Conservation (phyloP, 805 yeast genomes). For the Metschnikowia drakensbergensis region DNA sequence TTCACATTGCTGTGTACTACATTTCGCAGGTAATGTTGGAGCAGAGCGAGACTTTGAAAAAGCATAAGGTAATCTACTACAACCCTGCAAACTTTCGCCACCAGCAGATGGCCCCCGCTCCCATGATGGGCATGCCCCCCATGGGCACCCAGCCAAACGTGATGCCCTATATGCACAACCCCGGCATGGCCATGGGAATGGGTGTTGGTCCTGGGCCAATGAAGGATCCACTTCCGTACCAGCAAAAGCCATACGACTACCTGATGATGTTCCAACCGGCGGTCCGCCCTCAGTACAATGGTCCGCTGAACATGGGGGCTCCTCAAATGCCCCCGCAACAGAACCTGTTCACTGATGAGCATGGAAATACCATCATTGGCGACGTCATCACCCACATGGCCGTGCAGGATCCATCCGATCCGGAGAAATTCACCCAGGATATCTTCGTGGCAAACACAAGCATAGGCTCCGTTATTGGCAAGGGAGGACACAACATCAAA, state of each 20-base stretch:
- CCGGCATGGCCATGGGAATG: conserved; percentile 12
- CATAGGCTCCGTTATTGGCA: conserved; percentile 84
- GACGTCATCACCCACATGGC: conserved; percentile 42
- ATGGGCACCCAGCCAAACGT: conserved; percentile 19
- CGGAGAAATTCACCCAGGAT: conserved; percentile 62
- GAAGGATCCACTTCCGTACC: conserved; percentile 12
- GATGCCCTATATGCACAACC: conserved; percentile 18
- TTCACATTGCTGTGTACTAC: conserved; percentile 78
- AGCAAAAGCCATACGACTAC: conserved; percentile 32
- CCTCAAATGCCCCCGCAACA: conserved; percentile 23
- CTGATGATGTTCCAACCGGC: conserved; percentile 41
- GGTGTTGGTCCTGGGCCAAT: conserved; percentile 11
- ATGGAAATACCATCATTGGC: conserved; percentile 41
- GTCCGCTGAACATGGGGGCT: conserved; percentile 14
- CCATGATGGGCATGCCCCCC: conserved; percentile 20
- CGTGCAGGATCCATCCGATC: conserved; percentile 27
- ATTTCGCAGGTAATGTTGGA: conserved; percentile 65
- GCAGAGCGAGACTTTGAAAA: conserved; percentile 49
- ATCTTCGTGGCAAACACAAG: conserved; percentile 70
- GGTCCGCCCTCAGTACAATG: conserved; percentile 26
- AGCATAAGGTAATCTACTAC: conserved; percentile 53
- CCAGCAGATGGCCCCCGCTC: conserved; percentile 8
- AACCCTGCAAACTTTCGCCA: conserved; percentile 48
- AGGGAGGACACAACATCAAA: conserved; percentile 77
- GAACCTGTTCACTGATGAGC: conserved; percentile 39